phyloP scores from a whole-genome alignment of 1,284 basidiomycete species.

The Paramarasmius palmivorus region DNA sequence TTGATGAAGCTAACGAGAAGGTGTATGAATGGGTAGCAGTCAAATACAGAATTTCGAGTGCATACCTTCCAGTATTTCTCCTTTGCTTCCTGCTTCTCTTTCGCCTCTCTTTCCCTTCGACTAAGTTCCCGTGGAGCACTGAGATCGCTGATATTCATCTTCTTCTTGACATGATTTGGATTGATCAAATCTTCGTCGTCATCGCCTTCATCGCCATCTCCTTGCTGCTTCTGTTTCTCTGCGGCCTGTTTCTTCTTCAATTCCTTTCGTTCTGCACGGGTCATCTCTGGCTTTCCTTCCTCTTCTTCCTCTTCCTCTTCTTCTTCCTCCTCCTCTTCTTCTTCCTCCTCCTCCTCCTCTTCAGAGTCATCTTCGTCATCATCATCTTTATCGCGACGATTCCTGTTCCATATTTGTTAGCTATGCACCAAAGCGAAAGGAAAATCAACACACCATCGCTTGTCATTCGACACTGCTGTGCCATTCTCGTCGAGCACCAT shows the following conservation, averaged over 20 bases:
- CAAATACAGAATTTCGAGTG: conserved; percentile 4
- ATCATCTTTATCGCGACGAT: conserved; percentile 17
- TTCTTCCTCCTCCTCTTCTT: conserved; percentile 39
- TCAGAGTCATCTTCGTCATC: conserved; percentile 33
- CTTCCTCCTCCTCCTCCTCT: conserved; percentile 36
- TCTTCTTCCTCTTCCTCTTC: conserved; percentile 34
- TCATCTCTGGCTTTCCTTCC: conserved; percentile 50
- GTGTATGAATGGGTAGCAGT: background rate
- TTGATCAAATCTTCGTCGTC: conserved; percentile 67
- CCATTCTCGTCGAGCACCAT: conserved; percentile 63
- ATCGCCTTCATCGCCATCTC: conserved; percentile 45
- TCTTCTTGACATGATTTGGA: conserved; percentile 69
- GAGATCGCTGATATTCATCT: conserved; percentile 65
- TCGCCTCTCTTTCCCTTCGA: conserved; percentile 82
- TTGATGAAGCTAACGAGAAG: conserved; percentile 53
- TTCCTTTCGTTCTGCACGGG: conserved; percentile 66
- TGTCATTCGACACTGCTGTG: conserved; percentile 54
- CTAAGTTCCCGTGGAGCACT: conserved; percentile 55
- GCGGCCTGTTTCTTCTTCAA: conserved; percentile 70
- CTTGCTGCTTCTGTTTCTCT: conserved; percentile 37
- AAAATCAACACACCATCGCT: conserved; percentile 42
- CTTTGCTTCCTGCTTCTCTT: conserved; percentile 87
- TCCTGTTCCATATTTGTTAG: conserved; percentile 13
- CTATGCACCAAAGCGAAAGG: conserved; percentile 9
- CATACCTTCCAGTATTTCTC: conserved; percentile 83